phyloP scores from a whole-genome alignment of 2,329 filamentous ascomycete genomes.

The Apiospora arundinis region DNA sequence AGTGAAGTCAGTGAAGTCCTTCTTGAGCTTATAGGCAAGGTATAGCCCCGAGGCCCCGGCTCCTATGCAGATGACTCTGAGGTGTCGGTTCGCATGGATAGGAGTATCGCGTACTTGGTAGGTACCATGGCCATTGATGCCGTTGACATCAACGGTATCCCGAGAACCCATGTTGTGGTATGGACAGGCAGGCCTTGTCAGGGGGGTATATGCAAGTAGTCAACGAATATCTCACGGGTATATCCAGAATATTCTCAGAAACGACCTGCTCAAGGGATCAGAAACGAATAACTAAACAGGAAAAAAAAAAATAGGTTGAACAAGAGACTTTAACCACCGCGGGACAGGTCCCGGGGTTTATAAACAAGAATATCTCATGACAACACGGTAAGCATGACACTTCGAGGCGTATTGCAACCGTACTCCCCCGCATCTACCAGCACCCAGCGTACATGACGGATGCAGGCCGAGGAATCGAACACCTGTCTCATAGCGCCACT shows the following conservation, averaged over 20 bases:
- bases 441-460: neutral
- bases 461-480: neutral
- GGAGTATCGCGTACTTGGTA: neutral
- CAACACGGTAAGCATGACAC: neutral
- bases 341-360: no score
- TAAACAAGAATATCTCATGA: neutral
- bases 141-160: neutral
- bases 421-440: neutral
- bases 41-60: slow-evolving; percentile 54
- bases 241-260: no score
- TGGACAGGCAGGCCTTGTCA: no score
- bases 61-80: slow-evolving; percentile 52
- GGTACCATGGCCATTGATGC: neutral
- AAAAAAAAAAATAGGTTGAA: neutral
- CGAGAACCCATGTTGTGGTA: neutral
- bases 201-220: neutral
- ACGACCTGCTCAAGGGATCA: no score
- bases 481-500: no score
- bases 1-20: slow-evolving; percentile 50
- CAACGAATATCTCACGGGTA: neutral
- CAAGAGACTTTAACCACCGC: neutral
- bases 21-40: slow-evolving; percentile 51
- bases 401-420: no score
- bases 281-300: neutral
- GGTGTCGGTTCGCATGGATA: slow-evolving; percentile 29